Percentiles rank a stretch among this genome's conserved stretches.
phyloP scores from a whole-genome alignment of 257 asterid species.

The Rhazya stricta region DNA sequence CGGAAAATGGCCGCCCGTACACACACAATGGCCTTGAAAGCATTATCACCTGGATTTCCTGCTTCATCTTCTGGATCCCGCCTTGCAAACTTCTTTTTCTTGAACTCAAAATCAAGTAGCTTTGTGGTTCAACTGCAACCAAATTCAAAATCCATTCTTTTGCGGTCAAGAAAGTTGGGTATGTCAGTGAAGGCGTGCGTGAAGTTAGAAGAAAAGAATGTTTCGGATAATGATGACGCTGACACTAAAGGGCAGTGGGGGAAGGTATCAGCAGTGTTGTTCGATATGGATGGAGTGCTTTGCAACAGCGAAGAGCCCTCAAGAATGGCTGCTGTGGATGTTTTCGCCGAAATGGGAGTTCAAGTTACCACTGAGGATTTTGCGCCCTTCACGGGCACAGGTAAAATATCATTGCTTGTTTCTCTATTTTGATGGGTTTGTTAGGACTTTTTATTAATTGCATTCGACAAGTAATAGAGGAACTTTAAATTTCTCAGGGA shows the following conservation, averaged over 20 bases:
- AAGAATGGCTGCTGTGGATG: conserved; percentile 84
- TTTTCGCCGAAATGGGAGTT: conserved; percentile 94
- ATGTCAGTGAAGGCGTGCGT: conserved; percentile 46
- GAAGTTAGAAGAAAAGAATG: conserved; percentile 56
- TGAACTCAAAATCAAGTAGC: conserved; percentile 31
- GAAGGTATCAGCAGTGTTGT: conserved; percentile 85
- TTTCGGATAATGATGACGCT: conserved; percentile 31
- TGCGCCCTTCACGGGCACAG: conserved; percentile 95
- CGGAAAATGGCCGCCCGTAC: neutral
- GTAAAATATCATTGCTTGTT: conserved; percentile 26
- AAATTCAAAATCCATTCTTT: conserved; percentile 5
- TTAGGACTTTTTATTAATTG: neutral
- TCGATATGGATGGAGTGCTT: conserved; percentile 96
- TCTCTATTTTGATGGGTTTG: neutral
- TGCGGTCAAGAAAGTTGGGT: conserved; percentile 21
- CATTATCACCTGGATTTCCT: conserved; percentile 35
- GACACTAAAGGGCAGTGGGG: conserved; percentile 54
- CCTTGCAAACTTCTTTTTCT: conserved; percentile 27
- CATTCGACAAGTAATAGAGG: neutral
- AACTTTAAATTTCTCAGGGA: neutral
- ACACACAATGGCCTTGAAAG: conserved; percentile 52
- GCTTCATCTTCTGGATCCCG: conserved; percentile 36
- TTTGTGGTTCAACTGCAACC: conserved; percentile 29
- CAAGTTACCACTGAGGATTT: conserved; percentile 74
- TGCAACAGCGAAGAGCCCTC: conserved; percentile 93